Percentiles rank a stretch among this genome's conserved stretches.
These are phyloP conservation scores for Xylariales sp. DNA, from an alignment of 2,329 filamentous ascomycete species.

Conservation along the genomic window DNA sequence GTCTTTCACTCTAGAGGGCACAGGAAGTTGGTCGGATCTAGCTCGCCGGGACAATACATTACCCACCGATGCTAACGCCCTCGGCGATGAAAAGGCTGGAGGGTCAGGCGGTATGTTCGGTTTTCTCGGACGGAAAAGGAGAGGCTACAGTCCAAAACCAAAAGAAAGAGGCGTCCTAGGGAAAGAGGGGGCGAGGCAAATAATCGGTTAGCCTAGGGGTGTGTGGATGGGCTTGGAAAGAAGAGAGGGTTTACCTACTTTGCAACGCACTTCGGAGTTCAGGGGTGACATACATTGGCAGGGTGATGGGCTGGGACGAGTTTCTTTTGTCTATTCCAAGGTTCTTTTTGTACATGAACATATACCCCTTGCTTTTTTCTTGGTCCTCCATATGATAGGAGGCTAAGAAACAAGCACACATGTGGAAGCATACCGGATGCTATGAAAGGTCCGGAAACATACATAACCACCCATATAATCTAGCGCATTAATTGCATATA, in stretches of 20 bases:
- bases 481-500: conserved; percentile 31
- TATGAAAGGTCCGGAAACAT: conserved; percentile 24
- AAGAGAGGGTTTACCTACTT: conserved; percentile 32
- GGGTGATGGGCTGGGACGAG: conserved; percentile 29
- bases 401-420: conserved; percentile 31
- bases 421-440: conserved; percentile 28
- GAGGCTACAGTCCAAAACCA: conserved; percentile 92
- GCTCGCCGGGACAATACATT: conserved; percentile 85
- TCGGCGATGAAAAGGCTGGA: conserved; percentile 63
- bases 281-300: conserved; percentile 38
- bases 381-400: conserved; percentile 24
- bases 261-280: conserved; percentile 40
- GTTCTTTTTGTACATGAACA: conserved; percentile 37
- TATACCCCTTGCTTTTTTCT: conserved; percentile 37
- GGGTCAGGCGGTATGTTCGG: conserved; percentile 84
- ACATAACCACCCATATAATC: conserved; percentile 32
- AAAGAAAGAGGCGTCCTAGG: conserved; percentile 93
- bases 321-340: conserved; percentile 30
- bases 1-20: conserved; percentile 89
- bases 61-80: conserved; percentile 71
- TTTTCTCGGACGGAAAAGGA: conserved; percentile 89
- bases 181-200: conserved; percentile 90
- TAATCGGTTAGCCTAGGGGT: conserved; percentile 69
- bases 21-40: conserved; percentile 90
- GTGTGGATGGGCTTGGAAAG: conserved; percentile 17